These are phyloP conservation scores for Caryocar brasiliense DNA, from an alignment of 441 rosid genomes.

Conservation along the genomic window DNA sequence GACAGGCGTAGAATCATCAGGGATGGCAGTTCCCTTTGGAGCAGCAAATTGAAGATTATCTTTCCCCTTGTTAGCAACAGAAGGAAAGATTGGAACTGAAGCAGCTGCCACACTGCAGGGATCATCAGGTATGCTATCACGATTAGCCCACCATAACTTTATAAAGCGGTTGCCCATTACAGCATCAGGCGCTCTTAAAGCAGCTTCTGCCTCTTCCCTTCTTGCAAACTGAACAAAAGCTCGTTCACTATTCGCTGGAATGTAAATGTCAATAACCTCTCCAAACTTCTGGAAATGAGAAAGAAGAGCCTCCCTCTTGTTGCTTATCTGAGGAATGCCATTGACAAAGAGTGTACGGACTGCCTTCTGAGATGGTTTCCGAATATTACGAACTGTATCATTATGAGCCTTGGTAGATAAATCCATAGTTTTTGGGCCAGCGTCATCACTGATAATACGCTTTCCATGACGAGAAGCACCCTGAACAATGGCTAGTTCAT, in stretches of 20 bases:
- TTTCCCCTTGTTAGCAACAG: conserved; percentile 38
- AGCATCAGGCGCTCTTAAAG: conserved; percentile 95
- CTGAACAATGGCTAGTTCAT: conserved; percentile 25
- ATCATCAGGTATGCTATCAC: conserved; percentile 74
- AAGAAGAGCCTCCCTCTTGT: conserved; percentile 70
- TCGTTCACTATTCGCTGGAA: conserved; percentile 69
- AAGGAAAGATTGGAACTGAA: conserved; percentile 29
- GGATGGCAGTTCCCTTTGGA: conserved; percentile 30
- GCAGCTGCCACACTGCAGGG: conserved; percentile 32
- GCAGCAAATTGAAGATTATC: conserved; percentile 35
- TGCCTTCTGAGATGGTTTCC: conserved; percentile 79
- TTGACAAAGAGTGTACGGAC: conserved; percentile 78
- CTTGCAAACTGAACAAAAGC: conserved; percentile 94
- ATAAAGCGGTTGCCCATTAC: conserved; percentile 99
- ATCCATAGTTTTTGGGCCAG: conserved; percentile 36
- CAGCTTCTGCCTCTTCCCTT: conserved; percentile 97
- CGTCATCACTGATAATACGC: conserved; percentile 31
- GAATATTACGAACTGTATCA: conserved; percentile 28
- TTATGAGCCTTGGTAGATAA: conserved; percentile 31
- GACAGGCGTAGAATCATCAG: conserved; percentile 31
- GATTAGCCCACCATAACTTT: conserved; percentile 98
- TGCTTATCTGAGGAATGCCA: conserved; percentile 70
- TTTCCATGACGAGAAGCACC: conserved; percentile 41
- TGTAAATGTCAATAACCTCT: conserved; percentile 76
- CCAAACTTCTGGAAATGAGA: conserved; percentile 93